Conservation (phyloP, 2,329 filamentous ascomycete species). For the Stemphylium lycopersici region DNA sequence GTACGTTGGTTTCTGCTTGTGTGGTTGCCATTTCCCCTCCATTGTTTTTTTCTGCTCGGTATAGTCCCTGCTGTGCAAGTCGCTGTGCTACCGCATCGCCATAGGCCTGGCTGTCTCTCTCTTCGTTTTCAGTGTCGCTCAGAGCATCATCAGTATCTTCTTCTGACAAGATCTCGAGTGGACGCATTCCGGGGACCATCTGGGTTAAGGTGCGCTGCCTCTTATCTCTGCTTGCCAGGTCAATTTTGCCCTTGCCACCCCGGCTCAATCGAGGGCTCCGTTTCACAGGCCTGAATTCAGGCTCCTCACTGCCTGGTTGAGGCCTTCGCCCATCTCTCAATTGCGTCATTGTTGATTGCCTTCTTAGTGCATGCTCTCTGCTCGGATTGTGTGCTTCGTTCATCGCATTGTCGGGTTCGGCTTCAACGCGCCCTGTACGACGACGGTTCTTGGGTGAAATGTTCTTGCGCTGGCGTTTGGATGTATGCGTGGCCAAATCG, state of each 20-base stretch:
- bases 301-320: constrained; percentile 24
- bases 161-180: constrained; percentile 24
- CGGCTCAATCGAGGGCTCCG: constrained; percentile 27
- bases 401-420: constrained; percentile 9
- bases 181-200: constrained; percentile 39
- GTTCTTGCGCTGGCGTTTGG: constrained; percentile 30
- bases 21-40: neutral
- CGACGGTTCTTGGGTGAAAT: constrained; percentile 5
- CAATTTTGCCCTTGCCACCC: constrained; percentile 19
- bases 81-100: constrained; percentile 22
- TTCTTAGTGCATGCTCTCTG: constrained; percentile 20
- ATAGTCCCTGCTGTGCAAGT: constrained; percentile 26
- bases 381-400: constrained; percentile 1
- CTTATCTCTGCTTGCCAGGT: constrained; percentile 19
- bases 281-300: constrained; percentile 32
- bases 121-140: constrained; percentile 24
- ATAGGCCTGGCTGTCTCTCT: constrained; percentile 17
- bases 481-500: constrained; percentile 1
- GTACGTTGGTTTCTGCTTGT: neutral
- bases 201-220: constrained; percentile 45
- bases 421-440: constrained; percentile 2
- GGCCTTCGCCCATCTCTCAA: constrained; percentile 35
- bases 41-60: constrained; percentile 4
- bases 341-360: constrained; percentile 48
- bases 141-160: constrained; percentile 26